These are phyloP conservation scores for California macrophylla DNA, from an alignment of 441 rosid species.

Conservation along the genomic window DNA sequence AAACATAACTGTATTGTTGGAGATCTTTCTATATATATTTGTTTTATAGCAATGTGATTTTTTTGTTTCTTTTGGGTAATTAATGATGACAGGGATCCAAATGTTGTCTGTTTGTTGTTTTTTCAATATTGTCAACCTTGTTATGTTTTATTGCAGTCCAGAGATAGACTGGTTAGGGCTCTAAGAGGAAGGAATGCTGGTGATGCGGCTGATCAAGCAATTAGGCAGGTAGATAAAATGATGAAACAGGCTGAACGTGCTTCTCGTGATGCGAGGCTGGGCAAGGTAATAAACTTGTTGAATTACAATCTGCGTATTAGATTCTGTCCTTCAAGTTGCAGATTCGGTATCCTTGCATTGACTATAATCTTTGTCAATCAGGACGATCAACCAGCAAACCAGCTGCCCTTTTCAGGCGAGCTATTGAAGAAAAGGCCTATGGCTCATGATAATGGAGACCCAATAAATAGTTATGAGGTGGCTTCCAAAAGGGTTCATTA, in stretches of 20 bases:
- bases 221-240: constrained; percentile 89
- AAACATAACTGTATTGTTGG: neutral
- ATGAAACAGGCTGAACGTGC: constrained; percentile 76
- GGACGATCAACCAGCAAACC: constrained; percentile 68
- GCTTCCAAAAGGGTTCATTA: constrained; percentile 53
- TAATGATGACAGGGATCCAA: neutral
- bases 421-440: constrained; percentile 58
- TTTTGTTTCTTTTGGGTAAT: neutral
- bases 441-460: constrained; percentile 59
- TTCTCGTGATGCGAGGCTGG: constrained; percentile 63
- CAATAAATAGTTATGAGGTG: constrained; percentile 44
- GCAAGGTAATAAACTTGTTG: constrained; percentile 46
- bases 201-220: constrained; percentile 93
- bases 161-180: constrained; percentile 76
- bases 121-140: constrained; percentile 19
- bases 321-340: constrained; percentile 17
- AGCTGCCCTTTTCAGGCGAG: constrained; percentile 50
- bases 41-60: constrained; percentile 3
- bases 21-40: neutral
- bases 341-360: constrained; percentile 15
- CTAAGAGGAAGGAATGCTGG: constrained; percentile 88
- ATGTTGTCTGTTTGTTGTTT: constrained; percentile 2
- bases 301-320: constrained; percentile 9
- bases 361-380: constrained; percentile 29
- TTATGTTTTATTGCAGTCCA: constrained; percentile 50